Evolutionary conservation across 306 rosid species (phyloP).

Genomic region (Cucurbita maxima): DNA sequence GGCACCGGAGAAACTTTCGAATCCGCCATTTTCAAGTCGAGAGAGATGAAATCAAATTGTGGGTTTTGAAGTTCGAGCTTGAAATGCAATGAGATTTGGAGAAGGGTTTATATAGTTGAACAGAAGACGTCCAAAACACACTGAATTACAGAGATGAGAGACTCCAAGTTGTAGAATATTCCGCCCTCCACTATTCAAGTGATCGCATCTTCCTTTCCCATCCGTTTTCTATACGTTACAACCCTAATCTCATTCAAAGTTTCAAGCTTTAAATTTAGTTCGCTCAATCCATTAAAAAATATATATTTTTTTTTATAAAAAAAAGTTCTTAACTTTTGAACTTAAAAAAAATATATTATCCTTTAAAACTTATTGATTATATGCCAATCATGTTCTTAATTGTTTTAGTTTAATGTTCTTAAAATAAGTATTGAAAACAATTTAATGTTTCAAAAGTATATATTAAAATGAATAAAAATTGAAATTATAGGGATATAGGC

Average conservation of each 20-base stretch:
- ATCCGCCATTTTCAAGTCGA: constrained; percentile 30
- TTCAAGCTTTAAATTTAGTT: too few relatives aligned
- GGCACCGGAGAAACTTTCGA: constrained; percentile 24
- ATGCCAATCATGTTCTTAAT: too few relatives aligned
- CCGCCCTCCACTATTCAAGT: neutral
- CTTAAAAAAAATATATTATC: too few relatives aligned
- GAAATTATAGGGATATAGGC: too few relatives aligned
- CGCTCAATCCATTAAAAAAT: too few relatives aligned
- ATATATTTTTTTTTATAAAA: too few relatives aligned
- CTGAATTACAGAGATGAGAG: neutral
- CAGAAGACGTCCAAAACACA: neutral
- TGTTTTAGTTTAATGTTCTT: too few relatives aligned
- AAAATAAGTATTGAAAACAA: too few relatives aligned
- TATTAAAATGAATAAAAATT: too few relatives aligned
- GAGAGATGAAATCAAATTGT: neutral
- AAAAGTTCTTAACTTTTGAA: too few relatives aligned
- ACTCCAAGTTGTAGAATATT: neutral
- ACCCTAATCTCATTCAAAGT: too few relatives aligned
- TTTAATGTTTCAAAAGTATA: too few relatives aligned
- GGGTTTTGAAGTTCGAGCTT: constrained; percentile 1
- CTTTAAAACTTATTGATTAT: neutral
- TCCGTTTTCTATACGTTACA: neutral
- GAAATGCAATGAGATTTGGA: neutral
- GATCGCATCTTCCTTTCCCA: neutral
- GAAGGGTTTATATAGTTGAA: neutral